Evolutionary conservation across 805 yeast species (phyloP), one percentile per base, ranked within the genome.

Genomic region (Cyberlindnera japonica): DNA sequence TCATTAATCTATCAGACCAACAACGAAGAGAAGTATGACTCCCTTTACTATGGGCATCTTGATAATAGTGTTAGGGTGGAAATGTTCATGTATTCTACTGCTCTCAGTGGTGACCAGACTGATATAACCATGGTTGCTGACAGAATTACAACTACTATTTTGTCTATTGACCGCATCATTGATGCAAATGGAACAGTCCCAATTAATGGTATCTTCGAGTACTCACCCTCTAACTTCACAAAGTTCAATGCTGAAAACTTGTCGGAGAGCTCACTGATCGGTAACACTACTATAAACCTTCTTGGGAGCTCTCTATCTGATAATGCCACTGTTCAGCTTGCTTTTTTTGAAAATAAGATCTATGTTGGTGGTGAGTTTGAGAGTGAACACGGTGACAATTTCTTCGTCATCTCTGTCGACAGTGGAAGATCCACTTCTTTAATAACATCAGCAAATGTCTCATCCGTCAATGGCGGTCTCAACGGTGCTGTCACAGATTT

Each of bases 191-290:
- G 65, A 2, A 53, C 68, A 1, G 43, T 79, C 24, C 54, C 68
- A 2, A 58, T 90, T 37, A 83, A 85, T 58, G 95, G 95, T 9
- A 53, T 91, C 16, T 87, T 91, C 55, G 96, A 91, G 63, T 93
- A 82, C 60, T 79, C 87, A 1, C 63, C 79, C 26, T 61, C 75
- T 3, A 89, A 89, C 58, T 87, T 84, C 58, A 65, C 82, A 5
- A 46, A 53, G 11, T 48, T 59, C 19, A 54, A 61, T 12, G 49
- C 56, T 29, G 51, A 62, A 9, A 49, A 62, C 24, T 39, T 55
- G 43, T 19, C 45, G 17, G 48, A 52, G 27, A 41, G 51, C 11
- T 39, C 42, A 1, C 47, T 51, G 26, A 63, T 79, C 29, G 77
- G 79, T 0, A 70, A 75, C 48, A 69, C 84, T 0, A 70, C 79